Evolutionary conservation across 108 stramenopile species (phyloP).

Genomic region (Licmophora abbreviata): DNA sequence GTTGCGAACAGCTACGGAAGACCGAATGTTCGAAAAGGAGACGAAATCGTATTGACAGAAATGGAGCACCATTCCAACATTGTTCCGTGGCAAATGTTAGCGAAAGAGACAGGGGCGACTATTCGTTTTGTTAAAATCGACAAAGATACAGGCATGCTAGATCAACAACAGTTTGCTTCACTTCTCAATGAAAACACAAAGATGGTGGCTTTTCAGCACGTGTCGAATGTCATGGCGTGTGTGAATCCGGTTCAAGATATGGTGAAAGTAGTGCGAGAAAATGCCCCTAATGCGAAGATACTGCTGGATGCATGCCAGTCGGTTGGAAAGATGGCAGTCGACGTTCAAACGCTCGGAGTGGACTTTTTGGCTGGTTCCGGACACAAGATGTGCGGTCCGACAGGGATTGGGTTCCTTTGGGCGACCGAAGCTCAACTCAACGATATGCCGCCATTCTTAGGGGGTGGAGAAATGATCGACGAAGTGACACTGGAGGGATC

Average conservation of each 20-base stretch:
- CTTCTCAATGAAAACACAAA: conserved; percentile 66
- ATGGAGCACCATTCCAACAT: conserved; percentile 96
- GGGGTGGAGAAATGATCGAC: conserved; percentile 97
- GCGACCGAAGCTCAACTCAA: conserved; percentile 67
- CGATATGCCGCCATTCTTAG: conserved; percentile 85
- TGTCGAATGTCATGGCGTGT: conserved; percentile 84
- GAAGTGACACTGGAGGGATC: conserved; percentile 78
- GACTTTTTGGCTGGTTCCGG: conserved; percentile 95
- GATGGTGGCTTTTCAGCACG: conserved; percentile 86
- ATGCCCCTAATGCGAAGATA: conserved; percentile 60
- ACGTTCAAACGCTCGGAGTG: conserved; percentile 82
- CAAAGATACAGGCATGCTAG: conserved; percentile 41
- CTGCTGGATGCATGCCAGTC: conserved; percentile 94
- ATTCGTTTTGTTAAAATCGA: conserved; percentile 66
- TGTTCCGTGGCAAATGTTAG: conserved; percentile 93
- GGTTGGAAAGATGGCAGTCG: conserved; percentile 84
- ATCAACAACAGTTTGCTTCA: conserved; percentile 50
- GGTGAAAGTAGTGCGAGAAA: conserved; percentile 55
- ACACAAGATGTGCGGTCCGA: conserved; percentile 98
- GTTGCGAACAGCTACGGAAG: conserved; percentile 72
- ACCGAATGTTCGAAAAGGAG: conserved; percentile 39
- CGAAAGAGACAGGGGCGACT: conserved; percentile 47
- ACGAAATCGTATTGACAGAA: conserved; percentile 87
- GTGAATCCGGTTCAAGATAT: conserved; percentile 83
- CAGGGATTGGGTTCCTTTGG: conserved; percentile 95